Conservation (phyloP, 1,139 yeast genomes). For the Candida sojae region DNA sequence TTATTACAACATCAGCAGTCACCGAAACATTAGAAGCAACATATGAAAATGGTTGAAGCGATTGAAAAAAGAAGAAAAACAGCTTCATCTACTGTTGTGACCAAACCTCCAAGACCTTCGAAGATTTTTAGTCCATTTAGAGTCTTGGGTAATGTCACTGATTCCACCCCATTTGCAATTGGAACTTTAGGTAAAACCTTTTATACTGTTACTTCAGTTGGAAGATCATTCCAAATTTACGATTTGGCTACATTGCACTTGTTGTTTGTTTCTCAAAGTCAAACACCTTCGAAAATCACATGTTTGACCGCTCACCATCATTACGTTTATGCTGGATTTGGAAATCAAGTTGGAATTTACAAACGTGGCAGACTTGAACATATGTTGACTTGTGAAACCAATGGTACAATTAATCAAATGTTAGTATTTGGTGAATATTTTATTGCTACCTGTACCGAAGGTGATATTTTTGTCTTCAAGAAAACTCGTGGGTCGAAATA, state of each 20-base stretch:
- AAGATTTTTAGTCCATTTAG: slow-evolving; percentile 49
- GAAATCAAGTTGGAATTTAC: slow-evolving; percentile 70
- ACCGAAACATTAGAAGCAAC: background rate
- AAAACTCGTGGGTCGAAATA: slow-evolving; percentile 50
- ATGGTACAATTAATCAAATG: slow-evolving; percentile 47
- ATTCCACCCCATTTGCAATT: slow-evolving; percentile 80
- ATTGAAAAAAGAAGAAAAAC: slow-evolving; percentile 30
- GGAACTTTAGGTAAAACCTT: slow-evolving; percentile 89
- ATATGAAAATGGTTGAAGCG: slow-evolving; percentile 29
- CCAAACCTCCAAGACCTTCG: slow-evolving; percentile 21
- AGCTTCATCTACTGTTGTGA: slow-evolving; percentile 9
- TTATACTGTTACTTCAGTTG: slow-evolving; percentile 88
- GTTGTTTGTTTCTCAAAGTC: slow-evolving; percentile 81
- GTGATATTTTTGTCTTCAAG: slow-evolving; percentile 63
- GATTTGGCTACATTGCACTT: slow-evolving; percentile 88
- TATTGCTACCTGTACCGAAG: slow-evolving; percentile 56
- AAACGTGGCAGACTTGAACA: slow-evolving; percentile 79
- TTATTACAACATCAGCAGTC: background rate
- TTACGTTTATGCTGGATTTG: slow-evolving; percentile 78
- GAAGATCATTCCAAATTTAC: slow-evolving; percentile 86
- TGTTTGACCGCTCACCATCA: slow-evolving; percentile 82
- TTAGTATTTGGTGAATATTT: slow-evolving; percentile 79
- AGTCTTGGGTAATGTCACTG: slow-evolving; percentile 67
- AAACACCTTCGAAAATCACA: slow-evolving; percentile 69
- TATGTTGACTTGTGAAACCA: slow-evolving; percentile 41